Base-by-base conservation (phyloP, 805 yeast species). In the Spathaspora girioi region DNA sequence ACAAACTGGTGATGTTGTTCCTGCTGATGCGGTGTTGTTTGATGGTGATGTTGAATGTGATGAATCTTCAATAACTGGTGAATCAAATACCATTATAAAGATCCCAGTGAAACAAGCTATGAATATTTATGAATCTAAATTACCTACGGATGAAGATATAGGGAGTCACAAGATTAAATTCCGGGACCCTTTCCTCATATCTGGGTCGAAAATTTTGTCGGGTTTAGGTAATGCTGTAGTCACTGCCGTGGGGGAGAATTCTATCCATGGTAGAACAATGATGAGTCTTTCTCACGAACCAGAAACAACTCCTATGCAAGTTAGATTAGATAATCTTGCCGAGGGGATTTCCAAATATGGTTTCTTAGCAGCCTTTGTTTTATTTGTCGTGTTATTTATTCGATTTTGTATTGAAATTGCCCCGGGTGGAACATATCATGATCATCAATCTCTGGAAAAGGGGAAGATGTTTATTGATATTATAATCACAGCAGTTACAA, bases 291-390 rank as follows among this genome's bases (percentile, higher is more conserved):
- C 82, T 48, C 80, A 78, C 38, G 96, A 90, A 59, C 72, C 85
- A 1, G 97, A 92, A 64, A 80, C 79, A 23, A 96, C 99, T 5
- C 98, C 99, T 1, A 70, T 94, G 64, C 97, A 92, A 62, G 84
- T 75, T 48, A 83, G 97, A 60, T 77, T 94, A 54, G 84, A 87
- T 62, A 75, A 78, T 48, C 79, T 94, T 51, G 97, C 99, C 1
- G 96, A 87, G 63, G 96, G 94, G 32, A 94, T 94, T 54, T 92
- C 97, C n/a, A 89, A 89, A 66, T 89, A 89, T 67, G 99, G 98
- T 50, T 82, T 90, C 56, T 71, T 87, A 47, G 93, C 96, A 1
- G 96, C 98, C 1, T 65, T 84, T 40, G 62, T 93, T n/a, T 75
- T 94, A 48, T 93, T 94, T 62, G 58, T 89, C 35, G 89, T 92